These are phyloP conservation scores for Trypanosoma congolense DNA, from an alignment of 208 protist species.

Conservation along the genomic window DNA sequence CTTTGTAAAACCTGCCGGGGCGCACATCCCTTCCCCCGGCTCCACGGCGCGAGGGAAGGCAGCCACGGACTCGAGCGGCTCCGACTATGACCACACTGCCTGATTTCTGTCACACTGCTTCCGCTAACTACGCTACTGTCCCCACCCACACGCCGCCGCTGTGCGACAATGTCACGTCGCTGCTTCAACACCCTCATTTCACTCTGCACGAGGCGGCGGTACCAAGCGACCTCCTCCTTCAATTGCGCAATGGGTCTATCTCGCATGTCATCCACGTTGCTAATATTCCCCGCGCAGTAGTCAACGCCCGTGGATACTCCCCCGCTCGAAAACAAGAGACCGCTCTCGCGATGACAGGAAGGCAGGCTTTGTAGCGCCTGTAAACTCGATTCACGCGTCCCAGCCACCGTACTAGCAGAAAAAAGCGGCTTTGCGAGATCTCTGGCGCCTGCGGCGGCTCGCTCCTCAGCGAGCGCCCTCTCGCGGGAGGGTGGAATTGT, in stretches of 20 bases:
- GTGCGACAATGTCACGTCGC: constrained; percentile 23
- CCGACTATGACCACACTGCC: neutral
- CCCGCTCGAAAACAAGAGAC: neutral
- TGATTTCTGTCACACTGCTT: constrained; percentile 3
- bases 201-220: constrained; percentile 41
- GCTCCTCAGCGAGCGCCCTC: constrained; percentile 22
- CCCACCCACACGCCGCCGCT: constrained; percentile 20
- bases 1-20: neutral
- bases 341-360: neutral
- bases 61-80: neutral
- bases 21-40: neutral
- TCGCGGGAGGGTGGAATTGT: constrained; percentile 42
- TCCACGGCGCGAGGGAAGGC: neutral
- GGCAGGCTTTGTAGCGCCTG: neutral
- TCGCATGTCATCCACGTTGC: constrained; percentile 71
- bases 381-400: neutral
- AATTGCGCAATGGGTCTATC: constrained; percentile 37
- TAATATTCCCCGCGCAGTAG: neutral
- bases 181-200: constrained; percentile 32
- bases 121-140: constrained; percentile 1
- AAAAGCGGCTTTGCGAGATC: constrained; percentile 3
- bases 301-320: neutral
- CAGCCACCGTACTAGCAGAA: neutral
- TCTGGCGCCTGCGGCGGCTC: constrained; percentile 12
- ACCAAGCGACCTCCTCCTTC: constrained; percentile 35